A percentile compares a stretch with the other conserved stretches of the same genome.
Evolutionary conservation across 331 rosid species (phyloP).

Genomic region (Pyrus hybrid): DNA sequence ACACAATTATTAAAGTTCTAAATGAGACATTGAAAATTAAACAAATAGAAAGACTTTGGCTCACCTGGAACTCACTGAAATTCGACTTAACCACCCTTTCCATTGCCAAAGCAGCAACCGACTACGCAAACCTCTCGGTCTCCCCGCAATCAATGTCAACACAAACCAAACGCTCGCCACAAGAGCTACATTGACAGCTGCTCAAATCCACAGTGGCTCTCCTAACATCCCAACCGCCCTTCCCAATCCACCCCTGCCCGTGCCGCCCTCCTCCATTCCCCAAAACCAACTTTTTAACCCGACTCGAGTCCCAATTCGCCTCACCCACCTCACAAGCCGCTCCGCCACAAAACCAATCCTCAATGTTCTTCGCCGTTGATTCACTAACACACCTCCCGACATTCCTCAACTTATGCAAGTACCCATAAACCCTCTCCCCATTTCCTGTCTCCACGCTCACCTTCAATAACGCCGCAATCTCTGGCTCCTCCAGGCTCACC

Average conservation of each 20-base stretch:
- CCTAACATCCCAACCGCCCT: conserved; percentile 63
- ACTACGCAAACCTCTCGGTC: conserved; percentile 56
- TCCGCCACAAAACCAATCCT: conserved; percentile 59
- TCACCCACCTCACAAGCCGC: conserved; percentile 42
- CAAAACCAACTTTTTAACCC: conserved; percentile 37
- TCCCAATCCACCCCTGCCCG: conserved; percentile 87
- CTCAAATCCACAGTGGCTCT: conserved; percentile 28
- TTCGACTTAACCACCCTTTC: conserved; percentile 63
- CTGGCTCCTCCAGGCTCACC: conserved; percentile 53
- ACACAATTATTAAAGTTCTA: neutral
- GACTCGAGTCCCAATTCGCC: conserved; percentile 22
- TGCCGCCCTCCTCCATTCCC: conserved; percentile 93
- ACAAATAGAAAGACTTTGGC: neutral
- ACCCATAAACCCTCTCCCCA: conserved; percentile 56
- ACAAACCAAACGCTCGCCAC: conserved; percentile 54
- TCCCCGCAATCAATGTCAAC: conserved; percentile 69
- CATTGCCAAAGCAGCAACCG: conserved; percentile 60
- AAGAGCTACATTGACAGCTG: conserved; percentile 47
- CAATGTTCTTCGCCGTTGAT: conserved; percentile 43
- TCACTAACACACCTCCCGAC: conserved; percentile 49
- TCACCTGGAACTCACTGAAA: conserved; percentile 78
- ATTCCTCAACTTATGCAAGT: conserved; percentile 66
- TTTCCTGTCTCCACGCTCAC: conserved; percentile 48
- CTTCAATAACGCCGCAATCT: conserved; percentile 56
- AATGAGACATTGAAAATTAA: neutral